Conservation (phyloP, 306 rosid species). For the Rosa persica region DNA sequence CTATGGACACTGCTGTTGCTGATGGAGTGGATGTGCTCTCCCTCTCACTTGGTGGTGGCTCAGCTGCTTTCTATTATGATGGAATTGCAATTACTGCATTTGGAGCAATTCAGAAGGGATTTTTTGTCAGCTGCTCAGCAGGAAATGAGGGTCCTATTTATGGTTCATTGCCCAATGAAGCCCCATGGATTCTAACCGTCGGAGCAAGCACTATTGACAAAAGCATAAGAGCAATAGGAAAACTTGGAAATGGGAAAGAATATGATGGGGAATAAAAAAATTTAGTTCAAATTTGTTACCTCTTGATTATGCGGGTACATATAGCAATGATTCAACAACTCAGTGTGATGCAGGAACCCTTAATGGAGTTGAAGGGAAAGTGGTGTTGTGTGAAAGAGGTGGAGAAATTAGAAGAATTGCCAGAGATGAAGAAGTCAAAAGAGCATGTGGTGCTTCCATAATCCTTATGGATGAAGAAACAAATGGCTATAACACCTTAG, state of each 20-base stretch:
- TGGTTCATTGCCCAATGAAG: conserved; percentile 46
- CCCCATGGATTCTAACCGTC: conserved; percentile 67
- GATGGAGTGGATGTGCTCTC: conserved; percentile 69
- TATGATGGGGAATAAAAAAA: conserved; percentile 34
- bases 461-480: conserved; percentile 26
- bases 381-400: conserved; percentile 48
- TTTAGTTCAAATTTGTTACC: conserved; percentile 32
- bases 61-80: conserved; percentile 46
- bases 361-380: conserved; percentile 31
- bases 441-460: conserved; percentile 49
- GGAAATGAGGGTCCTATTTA: conserved; percentile 57
- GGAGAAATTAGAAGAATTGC: not conserved
- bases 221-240: conserved; percentile 39
- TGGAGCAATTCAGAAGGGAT: conserved; percentile 62
- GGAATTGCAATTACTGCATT: conserved; percentile 56
- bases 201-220: conserved; percentile 56
- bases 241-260: conserved; percentile 49
- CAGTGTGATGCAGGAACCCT: conserved; percentile 37
- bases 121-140: conserved; percentile 68
- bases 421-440: conserved; percentile 35
- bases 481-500: conserved; percentile 27
- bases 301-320: conserved; percentile 42
- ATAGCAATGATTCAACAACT: conserved; percentile 5
- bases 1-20: conserved; percentile 29
- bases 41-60: conserved; percentile 43